Evolutionary conservation across 352 stramenopile genomes (phyloP).

Genomic region (Globisporangium nodosum): DNA sequence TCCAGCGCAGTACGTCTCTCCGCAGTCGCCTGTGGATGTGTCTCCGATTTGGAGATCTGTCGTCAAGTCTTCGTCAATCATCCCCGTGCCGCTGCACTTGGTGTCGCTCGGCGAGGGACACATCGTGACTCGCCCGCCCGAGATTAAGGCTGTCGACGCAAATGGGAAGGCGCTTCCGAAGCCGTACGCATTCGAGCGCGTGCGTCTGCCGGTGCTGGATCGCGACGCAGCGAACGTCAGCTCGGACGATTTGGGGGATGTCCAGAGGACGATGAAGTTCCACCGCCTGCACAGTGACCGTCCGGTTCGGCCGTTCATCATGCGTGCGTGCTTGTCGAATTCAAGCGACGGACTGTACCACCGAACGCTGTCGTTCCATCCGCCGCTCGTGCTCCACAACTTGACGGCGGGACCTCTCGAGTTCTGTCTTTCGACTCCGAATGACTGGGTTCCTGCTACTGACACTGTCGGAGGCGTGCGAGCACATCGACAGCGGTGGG

Average conservation of each 20-base stretch:
- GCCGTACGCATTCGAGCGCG: conserved; percentile 69
- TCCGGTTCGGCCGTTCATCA: conserved; percentile 76
- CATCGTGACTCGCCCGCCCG: conserved; percentile 63
- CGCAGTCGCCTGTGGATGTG: conserved; percentile 22
- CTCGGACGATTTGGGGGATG: conserved; percentile 24
- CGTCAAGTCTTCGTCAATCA: conserved; percentile 48
- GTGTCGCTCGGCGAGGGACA: conserved; percentile 67
- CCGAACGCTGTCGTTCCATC: conserved; percentile 68
- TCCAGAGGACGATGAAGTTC: conserved; percentile 67
- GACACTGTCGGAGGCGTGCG: conserved; percentile 32
- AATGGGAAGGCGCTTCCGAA: conserved; percentile 30
- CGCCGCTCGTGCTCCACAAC: conserved; percentile 80
- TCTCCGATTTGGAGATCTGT: conserved; percentile 59
- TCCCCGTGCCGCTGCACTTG: conserved; percentile 70
- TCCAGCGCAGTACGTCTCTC: conserved; percentile 32
- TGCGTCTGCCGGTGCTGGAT: conserved; percentile 69
- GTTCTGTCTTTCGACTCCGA: conserved; percentile 67
- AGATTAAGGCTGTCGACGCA: conserved; percentile 34
- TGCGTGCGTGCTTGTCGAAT: conserved; percentile 56
- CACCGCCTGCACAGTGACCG: conserved; percentile 69
- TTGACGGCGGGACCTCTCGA: conserved; percentile 64
- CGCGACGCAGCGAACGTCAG: conserved; percentile 13
- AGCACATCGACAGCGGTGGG: conserved; percentile 51
- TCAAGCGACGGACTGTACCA: conserved; percentile 57
- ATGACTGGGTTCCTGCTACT: conserved; percentile 53